Percentiles rank a stretch among this genome's conserved stretches.
These are phyloP conservation scores for Durio zibethinus DNA, from an alignment of 345 rosid species.

Conservation along the genomic window DNA sequence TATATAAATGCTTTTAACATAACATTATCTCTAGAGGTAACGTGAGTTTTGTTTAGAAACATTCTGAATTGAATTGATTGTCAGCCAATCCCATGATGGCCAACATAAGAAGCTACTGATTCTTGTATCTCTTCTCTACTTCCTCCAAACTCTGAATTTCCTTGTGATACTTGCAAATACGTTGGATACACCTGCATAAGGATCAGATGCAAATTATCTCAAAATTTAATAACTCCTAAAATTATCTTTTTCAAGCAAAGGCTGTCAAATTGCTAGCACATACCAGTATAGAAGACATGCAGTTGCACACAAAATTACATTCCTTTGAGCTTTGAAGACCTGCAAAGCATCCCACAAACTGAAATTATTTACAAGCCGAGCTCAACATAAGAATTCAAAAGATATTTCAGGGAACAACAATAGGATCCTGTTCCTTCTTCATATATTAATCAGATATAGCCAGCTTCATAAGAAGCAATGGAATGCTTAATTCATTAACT, in stretches of 20 bases:
- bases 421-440: not conserved
- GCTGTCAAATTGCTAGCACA: not conserved
- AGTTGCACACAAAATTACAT: slow-evolving; percentile 67
- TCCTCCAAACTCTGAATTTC: slow-evolving; percentile 73
- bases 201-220: slow-evolving; percentile 13
- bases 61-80: not conserved
- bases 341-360: slow-evolving; percentile 29
- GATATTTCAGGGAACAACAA: not conserved
- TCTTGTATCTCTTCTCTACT: slow-evolving; percentile 71
- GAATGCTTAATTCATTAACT: not conserved
- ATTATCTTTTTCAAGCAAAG: not conserved
- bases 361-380: not conserved
- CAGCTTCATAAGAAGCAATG: not conserved
- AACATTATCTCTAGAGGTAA: not conserved
- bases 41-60: not conserved
- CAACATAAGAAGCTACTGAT: slow-evolving; percentile 30
- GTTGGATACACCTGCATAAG: slow-evolving; percentile 65
- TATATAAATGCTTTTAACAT: not conserved
- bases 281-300: slow-evolving; percentile 93
- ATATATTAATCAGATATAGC: not conserved
- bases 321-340: slow-evolving; percentile 88
- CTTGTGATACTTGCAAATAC: slow-evolving; percentile 73
- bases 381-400: not conserved
- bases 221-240: not conserved
- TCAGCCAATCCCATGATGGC: not conserved